A percentile compares a stretch with the other conserved stretches of the same genome.
These are phyloP conservation scores for Ogataea pini DNA, from an alignment of 805 yeast species.

Conservation along the genomic window DNA sequence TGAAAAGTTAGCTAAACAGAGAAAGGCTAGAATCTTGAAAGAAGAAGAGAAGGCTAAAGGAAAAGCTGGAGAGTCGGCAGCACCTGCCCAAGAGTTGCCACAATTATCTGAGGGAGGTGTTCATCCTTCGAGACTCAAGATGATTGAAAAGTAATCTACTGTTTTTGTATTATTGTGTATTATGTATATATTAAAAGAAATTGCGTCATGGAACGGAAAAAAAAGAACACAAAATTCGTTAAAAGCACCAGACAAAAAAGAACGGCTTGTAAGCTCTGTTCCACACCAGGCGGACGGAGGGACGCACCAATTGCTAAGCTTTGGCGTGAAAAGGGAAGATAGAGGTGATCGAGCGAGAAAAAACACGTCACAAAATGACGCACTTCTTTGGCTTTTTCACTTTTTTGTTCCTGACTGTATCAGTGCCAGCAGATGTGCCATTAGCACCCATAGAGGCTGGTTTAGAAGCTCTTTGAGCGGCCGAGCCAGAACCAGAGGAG, in stretches of 20 bases:
- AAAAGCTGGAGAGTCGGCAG: conserved; percentile 24
- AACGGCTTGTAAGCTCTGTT: conserved; percentile 1
- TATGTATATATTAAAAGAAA: not conserved
- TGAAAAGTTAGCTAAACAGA: conserved; percentile 68
- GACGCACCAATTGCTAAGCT: conserved; percentile 1
- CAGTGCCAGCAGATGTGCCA: not conserved
- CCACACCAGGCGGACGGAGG: conserved; percentile 7
- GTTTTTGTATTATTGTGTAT: not conserved
- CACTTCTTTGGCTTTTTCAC: conserved; percentile 52
- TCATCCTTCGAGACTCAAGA: conserved; percentile 69
- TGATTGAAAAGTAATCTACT: conserved; percentile 35
- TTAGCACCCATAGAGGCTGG: not conserved
- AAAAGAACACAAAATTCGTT: not conserved
- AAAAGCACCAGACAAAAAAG: not conserved
- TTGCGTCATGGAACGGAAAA: not conserved
- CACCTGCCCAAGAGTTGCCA: conserved; percentile 18
- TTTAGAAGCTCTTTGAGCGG: conserved; percentile 3
- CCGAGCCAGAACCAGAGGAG: not conserved
- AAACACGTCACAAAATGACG: conserved; percentile 39
- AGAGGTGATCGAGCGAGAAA: not conserved
- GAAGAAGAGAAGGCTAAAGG: conserved; percentile 40
- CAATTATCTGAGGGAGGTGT: conserved; percentile 36
- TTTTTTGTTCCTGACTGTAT: conserved; percentile 14
- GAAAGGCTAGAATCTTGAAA: conserved; percentile 55
- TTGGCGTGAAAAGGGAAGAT: not conserved